Conservation (phyloP, 139 green algal genomes). For the Ettlia oleoabundans region DNA sequence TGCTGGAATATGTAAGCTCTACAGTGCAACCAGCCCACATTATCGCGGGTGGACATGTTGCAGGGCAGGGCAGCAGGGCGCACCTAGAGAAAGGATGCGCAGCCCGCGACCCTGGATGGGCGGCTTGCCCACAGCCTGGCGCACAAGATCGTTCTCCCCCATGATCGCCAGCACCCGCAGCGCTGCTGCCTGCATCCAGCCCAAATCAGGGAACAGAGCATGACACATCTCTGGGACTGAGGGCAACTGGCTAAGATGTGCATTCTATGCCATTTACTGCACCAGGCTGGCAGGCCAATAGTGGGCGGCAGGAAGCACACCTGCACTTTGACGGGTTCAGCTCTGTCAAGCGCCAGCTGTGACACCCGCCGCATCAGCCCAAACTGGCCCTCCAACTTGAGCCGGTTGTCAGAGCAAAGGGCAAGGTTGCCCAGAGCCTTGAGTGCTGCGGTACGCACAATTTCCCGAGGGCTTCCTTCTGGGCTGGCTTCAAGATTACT, state of each 20-base stretch:
- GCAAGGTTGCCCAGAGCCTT: slow-evolving; percentile 69
- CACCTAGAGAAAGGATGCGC: slow-evolving; percentile 88
- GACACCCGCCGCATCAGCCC: slow-evolving; percentile 59
- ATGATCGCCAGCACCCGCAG: slow-evolving; percentile 76
- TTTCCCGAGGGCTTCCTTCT: slow-evolving; percentile 15
- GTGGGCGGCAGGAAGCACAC: not conserved
- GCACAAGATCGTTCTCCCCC: slow-evolving; percentile 81
- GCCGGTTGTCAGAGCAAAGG: slow-evolving; percentile 62
- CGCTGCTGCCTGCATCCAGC: not conserved
- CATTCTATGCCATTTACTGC: no score
- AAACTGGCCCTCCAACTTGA: slow-evolving; percentile 26
- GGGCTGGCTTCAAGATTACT: no score
- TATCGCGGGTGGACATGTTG: not conserved
- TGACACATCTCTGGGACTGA: no score
- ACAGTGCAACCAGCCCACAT: slow-evolving; percentile 1
- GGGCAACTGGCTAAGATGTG: no score
- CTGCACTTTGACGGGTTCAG: slow-evolving; percentile 1
- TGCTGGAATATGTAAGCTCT: not conserved
- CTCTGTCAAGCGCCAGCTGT: slow-evolving; percentile 40
- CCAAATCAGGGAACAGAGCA: not conserved
- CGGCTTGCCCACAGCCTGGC: slow-evolving; percentile 56
- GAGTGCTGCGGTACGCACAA: slow-evolving; percentile 60
- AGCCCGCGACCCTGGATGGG: slow-evolving; percentile 75
- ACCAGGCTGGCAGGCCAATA: not conserved
- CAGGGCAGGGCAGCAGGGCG: not conserved